phyloP scores from a whole-genome alignment of 2,329 filamentous ascomycete species.

The Venturia pyrina region DNA sequence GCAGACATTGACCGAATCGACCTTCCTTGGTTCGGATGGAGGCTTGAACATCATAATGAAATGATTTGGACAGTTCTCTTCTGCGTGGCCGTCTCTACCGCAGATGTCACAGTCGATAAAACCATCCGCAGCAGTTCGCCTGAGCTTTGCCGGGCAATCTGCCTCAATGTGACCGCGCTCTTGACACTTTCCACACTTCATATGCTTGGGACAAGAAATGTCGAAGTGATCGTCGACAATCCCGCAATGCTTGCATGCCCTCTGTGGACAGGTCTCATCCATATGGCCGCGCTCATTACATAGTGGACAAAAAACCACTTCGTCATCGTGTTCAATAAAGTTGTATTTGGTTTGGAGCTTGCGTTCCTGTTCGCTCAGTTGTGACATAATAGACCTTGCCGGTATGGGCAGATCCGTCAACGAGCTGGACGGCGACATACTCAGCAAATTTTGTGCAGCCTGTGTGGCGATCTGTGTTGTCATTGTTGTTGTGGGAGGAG shows the following conservation, averaged over 20 bases:
- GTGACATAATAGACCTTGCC: not conserved
- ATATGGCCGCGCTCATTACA: conserved; percentile 36
- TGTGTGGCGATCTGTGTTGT: not conserved
- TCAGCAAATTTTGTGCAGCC: not conserved
- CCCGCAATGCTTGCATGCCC: conserved; percentile 33
- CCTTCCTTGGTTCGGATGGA: conserved; percentile 31
- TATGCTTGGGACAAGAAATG: conserved; percentile 41
- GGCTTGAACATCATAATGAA: conserved; percentile 44
- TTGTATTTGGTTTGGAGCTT: conserved; percentile 3
- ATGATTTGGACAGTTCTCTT: conserved; percentile 51
- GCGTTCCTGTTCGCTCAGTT: not conserved
- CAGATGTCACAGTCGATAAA: conserved; percentile 51
- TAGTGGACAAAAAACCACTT: conserved; percentile 13
- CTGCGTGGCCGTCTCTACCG: conserved; percentile 44
- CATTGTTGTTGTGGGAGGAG: not conserved
- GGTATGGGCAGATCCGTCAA: not conserved
- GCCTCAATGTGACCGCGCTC: conserved; percentile 48
- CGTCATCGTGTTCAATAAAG: not conserved
- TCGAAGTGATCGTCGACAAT: conserved; percentile 36
- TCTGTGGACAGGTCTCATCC: conserved; percentile 29
- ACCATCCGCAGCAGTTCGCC: conserved; percentile 41
- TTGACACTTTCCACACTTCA: conserved; percentile 49
- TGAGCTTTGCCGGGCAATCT: conserved; percentile 48
- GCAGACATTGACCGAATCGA: conserved; percentile 39
- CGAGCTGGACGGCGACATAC: not conserved